A percentile compares a stretch with the other conserved stretches of the same genome.
Conservation (phyloP, 768 basidiomycete genomes). For the Lanmaoa rubissima region DNA sequence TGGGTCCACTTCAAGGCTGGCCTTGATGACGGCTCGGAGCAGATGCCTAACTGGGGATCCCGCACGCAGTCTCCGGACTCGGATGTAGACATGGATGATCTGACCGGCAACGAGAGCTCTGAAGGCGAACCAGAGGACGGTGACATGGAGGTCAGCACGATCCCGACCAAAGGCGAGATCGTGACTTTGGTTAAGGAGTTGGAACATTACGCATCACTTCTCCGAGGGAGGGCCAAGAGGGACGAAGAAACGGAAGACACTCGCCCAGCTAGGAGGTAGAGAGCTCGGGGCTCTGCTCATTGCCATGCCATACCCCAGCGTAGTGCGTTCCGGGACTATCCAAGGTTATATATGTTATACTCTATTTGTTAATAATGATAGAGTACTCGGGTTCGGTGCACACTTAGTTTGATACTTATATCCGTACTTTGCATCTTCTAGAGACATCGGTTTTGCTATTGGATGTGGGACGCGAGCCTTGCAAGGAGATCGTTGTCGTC, state of each 20-base stretch:
- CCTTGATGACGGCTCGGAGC: constrained; percentile 28
- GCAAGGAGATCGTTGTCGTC: constrained; percentile 47
- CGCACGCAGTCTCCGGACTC: not conserved
- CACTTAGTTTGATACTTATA: constrained; percentile 17
- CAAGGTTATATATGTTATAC: constrained; percentile 21
- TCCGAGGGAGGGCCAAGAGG: constrained; percentile 54
- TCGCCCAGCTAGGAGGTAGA: constrained; percentile 7
- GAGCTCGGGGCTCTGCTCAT: not conserved
- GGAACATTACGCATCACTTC: constrained; percentile 56
- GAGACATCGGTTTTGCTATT: constrained; percentile 4
- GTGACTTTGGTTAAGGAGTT: constrained; percentile 50
- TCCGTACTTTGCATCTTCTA: constrained; percentile 5
- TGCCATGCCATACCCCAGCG: constrained; percentile 1
- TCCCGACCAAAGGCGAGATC: constrained; percentile 35
- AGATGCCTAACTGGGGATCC: constrained; percentile 8
- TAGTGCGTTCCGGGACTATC: constrained; percentile 7
- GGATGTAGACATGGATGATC: constrained; percentile 24
- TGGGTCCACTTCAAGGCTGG: constrained; percentile 58
- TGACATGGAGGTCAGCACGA: not conserved
- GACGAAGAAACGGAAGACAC: constrained; percentile 25
- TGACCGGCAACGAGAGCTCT: constrained; percentile 5
- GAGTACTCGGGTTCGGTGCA: constrained; percentile 7
- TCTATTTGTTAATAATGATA: constrained; percentile 28
- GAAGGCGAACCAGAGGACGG: constrained; percentile 5
- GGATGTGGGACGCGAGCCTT: constrained; percentile 17